Base-by-base conservation (phyloP, 805 yeast species). In the Scheffersomyces lignosus region DNA sequence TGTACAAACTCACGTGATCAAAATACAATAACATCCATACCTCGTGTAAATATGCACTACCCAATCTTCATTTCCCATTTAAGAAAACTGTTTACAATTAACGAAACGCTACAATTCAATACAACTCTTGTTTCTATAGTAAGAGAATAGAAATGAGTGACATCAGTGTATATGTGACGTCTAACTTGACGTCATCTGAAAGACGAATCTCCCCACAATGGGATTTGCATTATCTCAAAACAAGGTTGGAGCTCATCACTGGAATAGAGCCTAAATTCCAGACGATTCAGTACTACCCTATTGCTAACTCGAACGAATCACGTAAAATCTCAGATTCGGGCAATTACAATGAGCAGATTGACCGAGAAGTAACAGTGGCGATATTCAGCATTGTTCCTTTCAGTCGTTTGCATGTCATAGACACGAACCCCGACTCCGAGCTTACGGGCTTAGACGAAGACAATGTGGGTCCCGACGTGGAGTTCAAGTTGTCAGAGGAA, bases 231-330 rank as follows among this genome's bases (percentile, higher is more conserved):
- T 62, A 76, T 43, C 69, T 87, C 34, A 75, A 78, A 44, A 45
- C 58, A 27, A 71, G 76, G 38, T 57, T 87, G 8, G 93, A 85
- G 49, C 70, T 67, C 24, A 77, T 86, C 42, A 85, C 95, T 0
- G 96, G 96, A 2, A 75, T 87, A 18, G 78, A 81, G 4, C 82
- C 87, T 3, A 43, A 51, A 10, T 63, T 56, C 40, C 95, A 83
- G 52, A 62, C 61, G 12, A 52, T 81, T 12, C 69, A 68, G 37
- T 58, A 77, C 25, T 79, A 76, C 47, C 62, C 66, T 6, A 48
- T 60, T 3, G 54, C 66, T 5, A 53, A 61, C 29, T 61, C 74
- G 42, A 59, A 61, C 48, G 70, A 63, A 33, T 53, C 55, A 55
- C 32, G 42, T 22, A 56, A 58, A 39, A 38, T 61, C n/a, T 32